Percentiles rank a stretch among this genome's conserved stretches.
These are phyloP conservation scores for Inosperma sp. DNA, from an alignment of 768 basidiomycete species.

Conservation along the genomic window DNA sequence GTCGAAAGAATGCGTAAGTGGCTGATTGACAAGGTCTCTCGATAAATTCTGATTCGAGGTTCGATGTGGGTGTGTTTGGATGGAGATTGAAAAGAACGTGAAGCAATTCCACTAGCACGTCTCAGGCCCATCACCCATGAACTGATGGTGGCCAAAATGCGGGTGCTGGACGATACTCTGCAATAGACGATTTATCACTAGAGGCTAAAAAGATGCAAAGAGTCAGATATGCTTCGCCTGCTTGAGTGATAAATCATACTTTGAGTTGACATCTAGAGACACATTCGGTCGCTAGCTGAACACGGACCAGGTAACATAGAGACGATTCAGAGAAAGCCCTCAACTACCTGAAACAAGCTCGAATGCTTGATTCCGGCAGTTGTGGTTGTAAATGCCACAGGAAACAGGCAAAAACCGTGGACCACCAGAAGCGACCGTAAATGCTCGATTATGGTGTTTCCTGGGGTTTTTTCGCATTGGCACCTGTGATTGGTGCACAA, in stretches of 20 bases:
- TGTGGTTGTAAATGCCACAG: no score
- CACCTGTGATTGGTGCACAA: no score
- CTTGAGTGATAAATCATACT: constrained; percentile 36
- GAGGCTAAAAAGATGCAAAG: constrained; percentile 46
- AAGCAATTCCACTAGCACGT: constrained; percentile 52
- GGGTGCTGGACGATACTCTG: constrained; percentile 73
- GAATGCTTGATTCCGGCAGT: no score
- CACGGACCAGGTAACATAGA: constrained; percentile 30
- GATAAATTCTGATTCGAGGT: constrained; percentile 69
- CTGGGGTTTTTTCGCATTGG: no score
- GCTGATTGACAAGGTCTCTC: constrained; percentile 59
- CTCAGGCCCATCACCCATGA: constrained; percentile 33
- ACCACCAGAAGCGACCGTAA: no score
- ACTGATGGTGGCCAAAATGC: constrained; percentile 47
- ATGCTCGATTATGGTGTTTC: no score
- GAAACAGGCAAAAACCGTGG: no score
- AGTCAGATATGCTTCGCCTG: neutral
- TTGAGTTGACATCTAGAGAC: constrained; percentile 50
- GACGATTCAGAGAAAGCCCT: no score
- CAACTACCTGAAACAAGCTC: no score
- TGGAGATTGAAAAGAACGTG: constrained; percentile 68
- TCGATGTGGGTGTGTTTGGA: constrained; percentile 73
- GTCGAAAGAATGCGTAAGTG: constrained; percentile 70
- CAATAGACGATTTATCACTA: constrained; percentile 66
- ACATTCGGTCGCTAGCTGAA: constrained; percentile 38